Percentiles rank a stretch among this genome's conserved stretches.
Evolutionary conservation across 768 basidiomycete genomes (phyloP).

Genomic region (Termitomyces sp.): DNA sequence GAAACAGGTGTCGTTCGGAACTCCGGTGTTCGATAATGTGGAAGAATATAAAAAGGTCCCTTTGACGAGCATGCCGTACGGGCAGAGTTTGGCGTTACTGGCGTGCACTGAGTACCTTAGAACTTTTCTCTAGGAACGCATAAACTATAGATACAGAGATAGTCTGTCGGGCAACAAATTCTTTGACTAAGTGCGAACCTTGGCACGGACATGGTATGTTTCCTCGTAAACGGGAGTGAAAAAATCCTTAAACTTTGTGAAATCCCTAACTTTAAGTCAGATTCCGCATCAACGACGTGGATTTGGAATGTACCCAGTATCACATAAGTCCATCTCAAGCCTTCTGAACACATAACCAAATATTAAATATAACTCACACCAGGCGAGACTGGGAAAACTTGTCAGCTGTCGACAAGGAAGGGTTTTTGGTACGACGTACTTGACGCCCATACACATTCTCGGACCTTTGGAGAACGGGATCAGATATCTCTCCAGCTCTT

Average conservation of each 20-base stretch:
- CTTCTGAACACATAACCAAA: conserved; percentile 38
- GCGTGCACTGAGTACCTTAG: conserved; percentile 46
- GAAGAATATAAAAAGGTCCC: conserved; percentile 47
- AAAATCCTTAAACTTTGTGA: conserved; percentile 28
- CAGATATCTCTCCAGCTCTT: conserved; percentile 31
- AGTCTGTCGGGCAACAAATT: neutral
- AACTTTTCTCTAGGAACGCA: conserved; percentile 29
- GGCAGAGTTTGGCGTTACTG: conserved; percentile 47
- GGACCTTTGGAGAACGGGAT: conserved; percentile 42
- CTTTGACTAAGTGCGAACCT: conserved; percentile 2
- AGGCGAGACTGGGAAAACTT: conserved; percentile 30
- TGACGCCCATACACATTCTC: conserved; percentile 41
- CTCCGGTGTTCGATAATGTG: conserved; percentile 44
- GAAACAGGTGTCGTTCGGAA: conserved; percentile 47
- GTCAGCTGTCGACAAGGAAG: neutral
- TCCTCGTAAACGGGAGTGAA: conserved; percentile 30
- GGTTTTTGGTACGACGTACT: conserved; percentile 22
- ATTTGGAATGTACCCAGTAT: conserved; percentile 22
- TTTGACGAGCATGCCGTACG: conserved; percentile 57
- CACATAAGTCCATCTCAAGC: conserved; percentile 30
- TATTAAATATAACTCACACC: conserved; percentile 37
- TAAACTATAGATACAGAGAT: conserved; percentile 1
- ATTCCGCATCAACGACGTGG: neutral
- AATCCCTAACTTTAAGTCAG: conserved; percentile 21
- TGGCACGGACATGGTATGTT: conserved; percentile 20